These are phyloP conservation scores for Cucurbita pepo DNA, from an alignment of 306 rosid genomes.

Conservation along the genomic window DNA sequence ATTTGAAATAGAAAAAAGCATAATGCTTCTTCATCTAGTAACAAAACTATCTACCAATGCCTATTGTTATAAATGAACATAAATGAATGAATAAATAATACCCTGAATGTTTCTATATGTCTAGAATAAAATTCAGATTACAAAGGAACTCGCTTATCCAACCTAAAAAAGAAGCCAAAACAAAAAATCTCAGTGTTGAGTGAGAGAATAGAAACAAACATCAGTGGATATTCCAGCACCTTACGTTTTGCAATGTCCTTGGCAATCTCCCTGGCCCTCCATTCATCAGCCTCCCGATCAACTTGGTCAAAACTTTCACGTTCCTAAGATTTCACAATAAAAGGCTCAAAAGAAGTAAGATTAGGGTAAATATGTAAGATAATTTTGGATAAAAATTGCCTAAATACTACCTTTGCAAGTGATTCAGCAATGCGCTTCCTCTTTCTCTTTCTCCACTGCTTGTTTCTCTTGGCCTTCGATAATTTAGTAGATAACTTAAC, in stretches of 20 bases:
- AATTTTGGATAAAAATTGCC: background rate
- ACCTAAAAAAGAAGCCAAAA: background rate
- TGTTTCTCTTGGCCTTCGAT: constrained; percentile 45
- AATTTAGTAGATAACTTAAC: constrained; percentile 32
- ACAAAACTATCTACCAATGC: background rate
- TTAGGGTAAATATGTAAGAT: background rate
- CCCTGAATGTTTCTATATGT: background rate
- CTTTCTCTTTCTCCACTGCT: constrained; percentile 63
- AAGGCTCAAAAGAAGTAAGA: constrained; percentile 5
- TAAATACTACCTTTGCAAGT: constrained; percentile 41
- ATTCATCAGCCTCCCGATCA: constrained; percentile 77
- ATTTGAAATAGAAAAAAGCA: background rate
- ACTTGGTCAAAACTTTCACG: constrained; percentile 35
- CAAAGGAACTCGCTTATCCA: background rate
- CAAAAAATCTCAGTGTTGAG: background rate
- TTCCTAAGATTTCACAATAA: constrained; percentile 27
- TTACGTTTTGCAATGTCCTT: constrained; percentile 62
- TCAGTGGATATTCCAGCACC: constrained; percentile 25
- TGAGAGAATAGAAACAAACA: background rate
- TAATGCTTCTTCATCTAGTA: too few relatives aligned
- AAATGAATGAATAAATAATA: background rate
- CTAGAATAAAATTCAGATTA: background rate
- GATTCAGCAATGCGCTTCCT: constrained; percentile 43
- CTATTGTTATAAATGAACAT: background rate
- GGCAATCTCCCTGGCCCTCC: constrained; percentile 79